Percentiles rank a stretch among this genome's conserved stretches.
Conservation (phyloP, 192 early-diverging fungal species). For the Geranomyces michiganensis region DNA sequence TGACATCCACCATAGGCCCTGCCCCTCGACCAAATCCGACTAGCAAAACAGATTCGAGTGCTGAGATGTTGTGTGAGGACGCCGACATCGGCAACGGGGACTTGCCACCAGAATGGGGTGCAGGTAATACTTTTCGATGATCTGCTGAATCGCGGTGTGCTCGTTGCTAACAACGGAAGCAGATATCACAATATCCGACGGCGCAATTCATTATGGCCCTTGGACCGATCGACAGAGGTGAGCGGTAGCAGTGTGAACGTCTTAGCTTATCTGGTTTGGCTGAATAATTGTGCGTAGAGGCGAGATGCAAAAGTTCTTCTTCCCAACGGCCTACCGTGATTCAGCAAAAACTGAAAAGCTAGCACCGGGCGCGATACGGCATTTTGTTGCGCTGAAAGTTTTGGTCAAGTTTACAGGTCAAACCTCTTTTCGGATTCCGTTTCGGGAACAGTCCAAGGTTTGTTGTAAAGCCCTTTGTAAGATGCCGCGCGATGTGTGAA, state of each 20-base stretch:
- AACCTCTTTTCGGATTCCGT: slow-evolving; percentile 64
- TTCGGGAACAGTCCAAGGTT: slow-evolving; percentile 74
- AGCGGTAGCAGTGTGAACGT: background rate
- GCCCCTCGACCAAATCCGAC: background rate
- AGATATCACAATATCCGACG: slow-evolving; percentile 60
- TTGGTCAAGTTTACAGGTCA: slow-evolving; percentile 63
- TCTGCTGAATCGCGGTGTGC: background rate
- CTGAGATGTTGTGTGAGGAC: background rate
- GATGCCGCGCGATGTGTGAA: background rate
- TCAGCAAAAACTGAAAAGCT: slow-evolving; percentile 48
- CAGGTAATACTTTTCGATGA: slow-evolving; percentile 20
- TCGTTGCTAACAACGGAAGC: background rate
- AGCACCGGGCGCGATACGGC: slow-evolving; percentile 58
- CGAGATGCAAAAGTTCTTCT: slow-evolving; percentile 71
- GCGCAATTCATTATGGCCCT: slow-evolving; percentile 72
- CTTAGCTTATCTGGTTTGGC: background rate
- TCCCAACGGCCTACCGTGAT: slow-evolving; percentile 68
- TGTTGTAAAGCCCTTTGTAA: slow-evolving; percentile 17
- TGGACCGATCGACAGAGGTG: slow-evolving; percentile 80
- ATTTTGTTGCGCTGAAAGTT: slow-evolving; percentile 59
- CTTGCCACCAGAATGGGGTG: slow-evolving; percentile 70
- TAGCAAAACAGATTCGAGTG: slow-evolving; percentile 1
- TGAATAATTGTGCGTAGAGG: slow-evolving; percentile 28
- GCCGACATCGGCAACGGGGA: slow-evolving; percentile 41
- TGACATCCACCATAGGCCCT: too few species aligned